Base-by-base conservation (phyloP, 306 rosid species). In the Crataegus laevigata region DNA sequence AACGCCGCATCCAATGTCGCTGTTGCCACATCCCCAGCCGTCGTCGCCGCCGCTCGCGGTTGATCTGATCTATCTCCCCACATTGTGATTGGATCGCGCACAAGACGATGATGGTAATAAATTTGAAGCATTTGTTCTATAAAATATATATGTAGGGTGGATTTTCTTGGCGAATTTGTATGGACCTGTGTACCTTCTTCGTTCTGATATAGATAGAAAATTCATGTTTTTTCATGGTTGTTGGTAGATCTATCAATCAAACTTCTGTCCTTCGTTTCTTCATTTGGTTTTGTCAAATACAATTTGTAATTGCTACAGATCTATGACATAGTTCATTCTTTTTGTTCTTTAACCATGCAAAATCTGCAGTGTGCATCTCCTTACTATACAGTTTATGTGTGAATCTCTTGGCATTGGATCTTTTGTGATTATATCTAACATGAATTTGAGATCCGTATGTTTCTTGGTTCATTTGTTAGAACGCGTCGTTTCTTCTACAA, bases 1-100 rank as follows among this genome's bases (percentile, higher is more conserved):
- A 78, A 82, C 26, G 90, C 91, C 8, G 91, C 96, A 0, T 36
- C 86, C 22, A 81, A 71, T 29, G 88, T 86, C 8, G 82, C 86
- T 19, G 84, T 83, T 0, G 80, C 90, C 61, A 59, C 91, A 1
- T 80, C 84, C 5, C 81, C 89, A 1, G 75, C 84, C 50, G 63
- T 80, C 1, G 84, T 74, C 52, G 73, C 89, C 17, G 38, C 96
- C n/a, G 38, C 96, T 6, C 91, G 96, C 71, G 86, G 57, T 65
- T 91, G 78, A 86, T 54, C 50, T 69, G 22, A 17, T 63, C 42
- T 32, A 24, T 6, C 3, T 25, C 68, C 58, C 36, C 42, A 25
- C 30, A 17, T 62, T 63, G 40, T 8, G 24, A 5, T 63, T 30
- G 42, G 43, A 17, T 4, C 87, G 94, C 63, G 84, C 34, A 60